A percentile compares a stretch with the other conserved stretches of the same genome.
Evolutionary conservation across 2,329 filamentous ascomycete species (phyloP).

Genomic region (Colletotrichum incanum): DNA sequence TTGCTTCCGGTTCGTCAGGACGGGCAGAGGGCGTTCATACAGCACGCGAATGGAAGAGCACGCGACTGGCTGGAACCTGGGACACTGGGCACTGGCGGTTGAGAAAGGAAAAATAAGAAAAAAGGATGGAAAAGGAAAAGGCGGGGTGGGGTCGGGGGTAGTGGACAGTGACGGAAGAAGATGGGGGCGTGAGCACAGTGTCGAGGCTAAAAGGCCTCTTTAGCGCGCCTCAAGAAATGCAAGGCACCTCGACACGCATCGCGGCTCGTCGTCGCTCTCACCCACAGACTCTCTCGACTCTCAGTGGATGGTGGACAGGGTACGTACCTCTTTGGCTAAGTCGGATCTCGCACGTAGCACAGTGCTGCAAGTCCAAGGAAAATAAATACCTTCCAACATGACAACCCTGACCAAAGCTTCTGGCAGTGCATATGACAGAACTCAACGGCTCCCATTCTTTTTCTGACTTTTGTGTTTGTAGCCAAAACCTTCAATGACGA

Average conservation of each 20-base stretch:
- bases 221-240: conserved; percentile 36
- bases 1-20: neutral
- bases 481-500: conserved; percentile 18
- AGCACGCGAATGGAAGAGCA: conserved; percentile 32
- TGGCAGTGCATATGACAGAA: conserved; percentile 16
- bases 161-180: neutral
- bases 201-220: conserved; percentile 40
- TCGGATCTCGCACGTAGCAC: conserved; percentile 10
- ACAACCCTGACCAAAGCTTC: conserved; percentile 13
- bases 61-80: conserved; percentile 40
- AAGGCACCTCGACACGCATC: conserved; percentile 35
- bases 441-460: conserved; percentile 1
- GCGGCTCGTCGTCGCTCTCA: conserved; percentile 8
- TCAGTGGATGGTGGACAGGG: neutral
- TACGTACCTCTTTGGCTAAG: neutral
- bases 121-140: conserved; percentile 20
- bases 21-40: neutral
- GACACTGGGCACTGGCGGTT: conserved; percentile 27
- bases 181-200: conserved; percentile 21
- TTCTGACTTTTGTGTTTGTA: conserved; percentile 8
- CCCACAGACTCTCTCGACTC: conserved; percentile 6
- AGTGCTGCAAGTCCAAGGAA: conserved; percentile 4
- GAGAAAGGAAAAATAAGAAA: neutral
- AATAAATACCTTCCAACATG: neutral
- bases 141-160: neutral